Conservation (phyloP, 2,329 filamentous ascomycete genomes). For the Fusarium incarnatum region DNA sequence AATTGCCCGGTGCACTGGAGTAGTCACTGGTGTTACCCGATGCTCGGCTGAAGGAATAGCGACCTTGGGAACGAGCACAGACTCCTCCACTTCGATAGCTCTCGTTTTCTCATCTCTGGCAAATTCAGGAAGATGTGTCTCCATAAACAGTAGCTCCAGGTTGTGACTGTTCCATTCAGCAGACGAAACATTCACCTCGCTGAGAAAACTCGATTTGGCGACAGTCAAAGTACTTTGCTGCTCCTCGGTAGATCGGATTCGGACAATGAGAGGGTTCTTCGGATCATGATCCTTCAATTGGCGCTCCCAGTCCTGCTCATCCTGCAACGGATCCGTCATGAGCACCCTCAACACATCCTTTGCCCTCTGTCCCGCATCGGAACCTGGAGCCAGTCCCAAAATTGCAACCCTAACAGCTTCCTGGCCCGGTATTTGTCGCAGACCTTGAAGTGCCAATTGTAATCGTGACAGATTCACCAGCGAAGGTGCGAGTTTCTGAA, state of each 20-base stretch:
- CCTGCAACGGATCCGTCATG: slow-evolving; percentile 75
- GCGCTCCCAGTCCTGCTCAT: slow-evolving; percentile 74
- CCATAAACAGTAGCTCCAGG: slow-evolving; percentile 72
- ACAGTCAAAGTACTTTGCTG: slow-evolving; percentile 47
- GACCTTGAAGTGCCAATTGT: slow-evolving; percentile 75
- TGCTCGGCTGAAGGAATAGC: slow-evolving; percentile 76
- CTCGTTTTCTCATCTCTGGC: slow-evolving; percentile 47
- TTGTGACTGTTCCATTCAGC: slow-evolving; percentile 69
- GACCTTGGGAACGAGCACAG: slow-evolving; percentile 79
- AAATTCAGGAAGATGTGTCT: slow-evolving; percentile 57
- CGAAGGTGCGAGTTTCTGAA: slow-evolving; percentile 70
- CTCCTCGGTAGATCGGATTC: slow-evolving; percentile 56
- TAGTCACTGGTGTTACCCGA: slow-evolving; percentile 74
- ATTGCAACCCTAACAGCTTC: slow-evolving; percentile 71
- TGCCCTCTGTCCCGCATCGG: slow-evolving; percentile 61
- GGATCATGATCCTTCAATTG: slow-evolving; percentile 65
- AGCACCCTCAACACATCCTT: slow-evolving; percentile 75
- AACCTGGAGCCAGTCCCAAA: slow-evolving; percentile 59
- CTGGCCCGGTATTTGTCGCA: slow-evolving; percentile 66
- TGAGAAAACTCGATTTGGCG: slow-evolving; percentile 56
- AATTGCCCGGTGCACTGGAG: slow-evolving; percentile 86
- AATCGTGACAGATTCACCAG: slow-evolving; percentile 76
- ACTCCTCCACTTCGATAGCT: slow-evolving; percentile 65
- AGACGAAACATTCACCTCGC: slow-evolving; percentile 72
- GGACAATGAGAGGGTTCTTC: slow-evolving; percentile 71